phyloP scores from a whole-genome alignment of 176 grass and related monocot genomes.

The Puya raimondii region DNA sequence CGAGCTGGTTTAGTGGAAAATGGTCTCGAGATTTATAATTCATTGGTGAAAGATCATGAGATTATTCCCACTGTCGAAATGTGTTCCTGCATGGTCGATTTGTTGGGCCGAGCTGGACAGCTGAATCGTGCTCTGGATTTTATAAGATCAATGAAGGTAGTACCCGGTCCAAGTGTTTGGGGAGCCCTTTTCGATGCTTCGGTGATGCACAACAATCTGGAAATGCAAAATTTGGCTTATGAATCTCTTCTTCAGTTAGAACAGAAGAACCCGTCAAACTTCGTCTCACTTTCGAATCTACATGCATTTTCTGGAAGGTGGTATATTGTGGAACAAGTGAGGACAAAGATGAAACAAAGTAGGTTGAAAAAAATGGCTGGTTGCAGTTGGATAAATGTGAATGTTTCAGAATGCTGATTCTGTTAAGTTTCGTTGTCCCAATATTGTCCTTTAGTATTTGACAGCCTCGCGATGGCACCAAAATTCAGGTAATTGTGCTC shows the following conservation, averaged over 20 bases:
- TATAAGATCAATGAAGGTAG: conserved; percentile 44
- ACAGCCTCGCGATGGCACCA: not conserved
- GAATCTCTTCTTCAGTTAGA: conserved; percentile 42
- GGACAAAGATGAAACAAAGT: conserved; percentile 39
- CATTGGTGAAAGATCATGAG: conserved; percentile 41
- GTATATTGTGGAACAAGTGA: conserved; percentile 54
- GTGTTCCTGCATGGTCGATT: conserved; percentile 54
- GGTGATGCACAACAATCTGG: conserved; percentile 34
- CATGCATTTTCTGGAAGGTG: conserved; percentile 50
- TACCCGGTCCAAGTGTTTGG: conserved; percentile 45
- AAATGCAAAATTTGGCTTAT: conserved; percentile 46
- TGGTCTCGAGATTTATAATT: conserved; percentile 45
- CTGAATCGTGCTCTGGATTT: conserved; percentile 40
- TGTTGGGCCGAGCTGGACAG: conserved; percentile 43
- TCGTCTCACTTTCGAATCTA: conserved; percentile 50
- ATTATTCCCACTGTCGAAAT: conserved; percentile 50
- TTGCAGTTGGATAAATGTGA: conserved; percentile 34
- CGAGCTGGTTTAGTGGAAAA: conserved; percentile 32
- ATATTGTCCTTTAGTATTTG: not conserved
- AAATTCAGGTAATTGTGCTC: not conserved
- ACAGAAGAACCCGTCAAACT: conserved; percentile 37
- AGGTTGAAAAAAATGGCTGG: conserved; percentile 39
- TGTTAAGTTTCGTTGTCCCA: not conserved
- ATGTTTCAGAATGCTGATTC: not conserved
- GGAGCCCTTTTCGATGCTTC: conserved; percentile 62